Evolutionary conservation across 805 yeast species (phyloP), one percentile per base, ranked within the genome.

Genomic region (Yueomyces sp.): DNA sequence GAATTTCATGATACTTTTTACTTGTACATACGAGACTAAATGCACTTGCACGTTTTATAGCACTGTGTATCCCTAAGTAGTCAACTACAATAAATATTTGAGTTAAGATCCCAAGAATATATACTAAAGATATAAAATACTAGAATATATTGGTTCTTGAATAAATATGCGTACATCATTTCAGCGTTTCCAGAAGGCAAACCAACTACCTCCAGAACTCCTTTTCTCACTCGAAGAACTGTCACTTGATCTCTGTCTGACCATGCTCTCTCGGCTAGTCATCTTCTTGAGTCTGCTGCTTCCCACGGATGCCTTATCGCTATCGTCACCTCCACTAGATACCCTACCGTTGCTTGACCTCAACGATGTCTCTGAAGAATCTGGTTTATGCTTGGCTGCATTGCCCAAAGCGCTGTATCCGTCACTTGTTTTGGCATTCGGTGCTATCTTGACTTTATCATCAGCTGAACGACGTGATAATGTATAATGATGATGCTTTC

Each of bases 391-490:
- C 26, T 26, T 37, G 8, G 6, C 30, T 38, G 45, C 28, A 38
- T 46, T 48, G 1, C 52, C 56, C 28, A 54, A 34, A 3, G 49
- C 55, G 28, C 47, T 44, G n/a, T 41, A 43, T 5, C 60, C 60
- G 42, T 56, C 61, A 9, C 38, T 45, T 12, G 45, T 29, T 31
- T 52, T 52, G 4, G 54, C 60, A 33, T 46, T 43, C 3, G 53
- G 42, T 2, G 60, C 60, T 45, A 58, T 57, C 40, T 52, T 54
- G 27, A 55, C 54, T 42, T 49, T 53, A n/a, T 51, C 45, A 8
- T 31, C 28, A 6, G 28, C 36, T 4, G 11, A 19, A 9, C 37
- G 37, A 34, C n/a, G 8, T 11, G 37, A 5, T 34, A 34, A 34
- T n/a, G 37, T 34, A n/a, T 34, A 34, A 34, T 34, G 37, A 5